Evolutionary conservation across 2,329 filamentous ascomycete genomes (phyloP).

Genomic region (Dactylellina haptotyla): DNA sequence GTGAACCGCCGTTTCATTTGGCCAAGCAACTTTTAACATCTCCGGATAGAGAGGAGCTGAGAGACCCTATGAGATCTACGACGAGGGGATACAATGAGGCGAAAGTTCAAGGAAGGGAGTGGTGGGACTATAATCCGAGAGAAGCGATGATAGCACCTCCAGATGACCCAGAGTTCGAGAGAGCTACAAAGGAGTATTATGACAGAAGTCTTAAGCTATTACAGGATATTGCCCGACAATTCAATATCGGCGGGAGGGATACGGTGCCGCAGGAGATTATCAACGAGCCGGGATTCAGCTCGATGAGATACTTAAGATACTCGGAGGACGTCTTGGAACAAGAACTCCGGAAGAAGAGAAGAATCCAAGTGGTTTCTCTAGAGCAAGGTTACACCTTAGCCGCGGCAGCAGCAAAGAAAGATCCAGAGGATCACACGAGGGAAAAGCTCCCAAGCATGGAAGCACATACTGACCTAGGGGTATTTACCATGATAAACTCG

Average conservation of each 20-base stretch:
- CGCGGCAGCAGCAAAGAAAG: neutral
- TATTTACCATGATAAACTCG: constrained; percentile 32
- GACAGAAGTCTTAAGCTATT: neutral
- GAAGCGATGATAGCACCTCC: neutral
- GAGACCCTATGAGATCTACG: constrained; percentile 18
- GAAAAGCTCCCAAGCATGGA: constrained; percentile 15
- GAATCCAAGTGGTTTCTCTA: neutral
- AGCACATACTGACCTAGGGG: constrained; percentile 35
- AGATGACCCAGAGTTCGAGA: constrained; percentile 10
- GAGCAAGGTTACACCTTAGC: neutral
- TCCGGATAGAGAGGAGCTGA: constrained; percentile 3
- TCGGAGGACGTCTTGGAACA: constrained; percentile 18
- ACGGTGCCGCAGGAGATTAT: constrained; percentile 10
- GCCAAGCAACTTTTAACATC: constrained; percentile 16
- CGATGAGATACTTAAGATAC: constrained; percentile 38
- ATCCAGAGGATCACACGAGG: neutral
- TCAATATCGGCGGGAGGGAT: neutral
- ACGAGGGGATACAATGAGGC: constrained; percentile 25
- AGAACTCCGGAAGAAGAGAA: neutral
- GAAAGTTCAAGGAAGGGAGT: constrained; percentile 27
- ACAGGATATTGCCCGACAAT: constrained; percentile 19
- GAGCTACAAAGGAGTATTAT: constrained; percentile 16
- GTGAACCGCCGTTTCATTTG: constrained; percentile 8
- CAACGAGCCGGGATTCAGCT: constrained; percentile 12
- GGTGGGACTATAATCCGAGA: constrained; percentile 44